Evolutionary conservation across 257 asterid genomes (phyloP), one percentile per base, ranked within the genome.

Genomic region (Asclepias syriaca): DNA sequence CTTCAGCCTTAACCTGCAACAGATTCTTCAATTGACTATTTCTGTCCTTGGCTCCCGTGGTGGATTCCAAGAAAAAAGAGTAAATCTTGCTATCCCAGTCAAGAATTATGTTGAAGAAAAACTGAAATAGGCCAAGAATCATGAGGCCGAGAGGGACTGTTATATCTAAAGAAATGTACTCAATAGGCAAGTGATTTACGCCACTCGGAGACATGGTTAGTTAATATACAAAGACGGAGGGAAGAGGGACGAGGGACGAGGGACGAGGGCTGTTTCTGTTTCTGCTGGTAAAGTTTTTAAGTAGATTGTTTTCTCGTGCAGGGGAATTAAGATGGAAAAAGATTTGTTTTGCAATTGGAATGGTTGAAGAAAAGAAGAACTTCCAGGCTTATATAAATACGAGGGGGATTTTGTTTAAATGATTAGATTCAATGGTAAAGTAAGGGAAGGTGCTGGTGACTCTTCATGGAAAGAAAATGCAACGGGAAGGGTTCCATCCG

Each of bases 101-200:
- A 14, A 76, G 68, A 64, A 79, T 65, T 18, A 81, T n/a, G 21
- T 58, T 74, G 63, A 80, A 12, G 70, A 72, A 37, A 68, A 86
- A 71, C 34, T 85, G 86, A 8, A 78, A 15, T 56, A 86, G 59
- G 60, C 87, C 87, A 13, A 77, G 37, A 50, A 80, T 10, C 51
- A 82, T 4, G 7, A 72, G 14, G 56, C 24, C 22, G 10, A 71
- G 78, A 37, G 82, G 71, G 55, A 70, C 43, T 16, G 76, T 24
- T 19, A 65, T 70, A 7, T 79, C 77, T 10, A 53, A 43, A 7
- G 72, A 11, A 2, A 77, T 27, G 76, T 54, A 69, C 72, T 80
- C 81, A 3, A 74, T 68, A 22, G 81, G 81, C 7, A 80, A 59
- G 34, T 21, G 83, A 8, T 77, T 71, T 32, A 71, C 40, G 37